phyloP scores from a whole-genome alignment of 352 stramenopile species.

The Pythium apleroticum region DNA sequence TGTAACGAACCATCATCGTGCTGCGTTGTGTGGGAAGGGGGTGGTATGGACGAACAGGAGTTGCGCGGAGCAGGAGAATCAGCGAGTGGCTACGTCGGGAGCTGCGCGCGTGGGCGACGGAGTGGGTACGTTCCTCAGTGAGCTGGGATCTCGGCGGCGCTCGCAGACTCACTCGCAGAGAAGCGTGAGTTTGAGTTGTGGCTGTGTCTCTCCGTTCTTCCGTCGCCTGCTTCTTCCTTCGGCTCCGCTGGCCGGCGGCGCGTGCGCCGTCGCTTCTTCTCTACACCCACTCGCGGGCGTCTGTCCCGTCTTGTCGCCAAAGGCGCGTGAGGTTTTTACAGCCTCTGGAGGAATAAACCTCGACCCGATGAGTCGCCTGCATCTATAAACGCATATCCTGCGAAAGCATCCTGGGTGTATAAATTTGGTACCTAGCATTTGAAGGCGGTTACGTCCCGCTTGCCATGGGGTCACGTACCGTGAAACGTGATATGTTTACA shows the following conservation, averaged over 20 bases:
- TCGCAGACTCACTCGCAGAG: not conserved
- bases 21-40: not conserved
- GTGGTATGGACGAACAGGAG: too few species aligned
- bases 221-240: not conserved
- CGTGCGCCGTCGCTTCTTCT: conserved; percentile 11
- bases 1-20: conserved; percentile 18
- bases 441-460: not conserved
- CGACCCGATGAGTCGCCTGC: not conserved
- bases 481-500: not conserved
- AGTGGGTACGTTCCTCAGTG: not conserved
- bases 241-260: not conserved
- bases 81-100: not conserved
- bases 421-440: too few species aligned
- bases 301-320: conserved; percentile 21
- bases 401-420: not conserved
- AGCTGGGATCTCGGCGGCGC: not conserved
- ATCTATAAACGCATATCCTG: not conserved
- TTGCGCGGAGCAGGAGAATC: not conserved
- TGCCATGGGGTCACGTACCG: not conserved
- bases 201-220: not conserved
- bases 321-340: conserved; percentile 15
- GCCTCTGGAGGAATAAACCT: not conserved
- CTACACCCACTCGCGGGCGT: conserved; percentile 15
- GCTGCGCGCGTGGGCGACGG: too few species aligned
- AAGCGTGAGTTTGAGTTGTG: conserved; percentile 3